These are phyloP conservation scores for Obba rivulosa DNA, from an alignment of 768 basidiomycete species.

Conservation along the genomic window DNA sequence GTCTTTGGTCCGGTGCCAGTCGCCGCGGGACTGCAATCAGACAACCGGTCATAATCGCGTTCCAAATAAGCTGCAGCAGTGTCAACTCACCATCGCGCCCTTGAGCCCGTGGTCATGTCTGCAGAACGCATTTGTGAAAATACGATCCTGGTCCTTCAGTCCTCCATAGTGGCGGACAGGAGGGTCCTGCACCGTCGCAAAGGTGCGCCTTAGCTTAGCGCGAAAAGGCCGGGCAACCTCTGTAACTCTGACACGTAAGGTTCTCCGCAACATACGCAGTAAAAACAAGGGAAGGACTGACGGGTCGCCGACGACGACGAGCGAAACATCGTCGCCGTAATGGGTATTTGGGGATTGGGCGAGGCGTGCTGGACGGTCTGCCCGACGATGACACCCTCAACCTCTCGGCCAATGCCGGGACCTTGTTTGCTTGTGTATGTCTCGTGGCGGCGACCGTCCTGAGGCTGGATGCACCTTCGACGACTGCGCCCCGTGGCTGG, in stretches of 20 bases:
- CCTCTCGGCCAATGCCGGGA: too few species aligned
- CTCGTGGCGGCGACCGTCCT: too few species aligned
- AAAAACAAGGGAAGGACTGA: constrained; percentile 9
- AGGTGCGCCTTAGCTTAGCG: constrained; percentile 25
- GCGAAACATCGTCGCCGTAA: constrained; percentile 25
- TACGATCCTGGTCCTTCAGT: constrained; percentile 89
- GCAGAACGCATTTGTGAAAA: constrained; percentile 88
- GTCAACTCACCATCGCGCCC: constrained; percentile 69
- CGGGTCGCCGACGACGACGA: constrained; percentile 21
- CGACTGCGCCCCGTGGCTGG: too few species aligned
- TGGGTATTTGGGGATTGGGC: too few species aligned
- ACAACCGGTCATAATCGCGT: constrained; percentile 2
- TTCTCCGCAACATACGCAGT: neutral
- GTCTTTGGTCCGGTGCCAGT: constrained; percentile 98
- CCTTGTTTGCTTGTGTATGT: too few species aligned
- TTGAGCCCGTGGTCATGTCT: constrained; percentile 90
- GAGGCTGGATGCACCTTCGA: too few species aligned
- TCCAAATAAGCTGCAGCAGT: neutral
- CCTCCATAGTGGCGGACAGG: constrained; percentile 92
- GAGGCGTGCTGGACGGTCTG: too few species aligned
- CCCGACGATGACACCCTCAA: too few species aligned
- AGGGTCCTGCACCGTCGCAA: constrained; percentile 79
- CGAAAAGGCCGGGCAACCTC: constrained; percentile 24
- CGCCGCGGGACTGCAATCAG: constrained; percentile 69
- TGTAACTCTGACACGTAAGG: neutral